These are phyloP conservation scores for Kuraishia borneana DNA, from an alignment of 805 yeast genomes.

Conservation along the genomic window DNA sequence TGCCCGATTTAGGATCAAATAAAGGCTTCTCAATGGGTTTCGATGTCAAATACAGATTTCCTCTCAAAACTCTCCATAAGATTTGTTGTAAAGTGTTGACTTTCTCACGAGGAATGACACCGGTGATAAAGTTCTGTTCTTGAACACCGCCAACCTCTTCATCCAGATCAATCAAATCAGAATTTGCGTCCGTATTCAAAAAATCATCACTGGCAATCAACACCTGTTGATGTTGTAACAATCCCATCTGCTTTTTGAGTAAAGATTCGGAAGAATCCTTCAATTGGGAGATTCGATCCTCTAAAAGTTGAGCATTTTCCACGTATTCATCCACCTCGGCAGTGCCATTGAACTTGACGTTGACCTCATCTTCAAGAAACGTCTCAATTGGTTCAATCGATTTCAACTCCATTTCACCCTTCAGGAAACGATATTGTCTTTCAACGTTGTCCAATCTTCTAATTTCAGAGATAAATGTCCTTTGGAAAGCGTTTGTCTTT, in stretches of 20 bases:
- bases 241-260: slow-evolving; percentile 46
- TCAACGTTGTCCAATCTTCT: slow-evolving; percentile 75
- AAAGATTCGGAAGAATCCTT: slow-evolving; percentile 58
- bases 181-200: slow-evolving; percentile 17
- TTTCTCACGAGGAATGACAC: slow-evolving; percentile 68
- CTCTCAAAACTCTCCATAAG: slow-evolving; percentile 87
- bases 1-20: slow-evolving; percentile 47
- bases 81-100: slow-evolving; percentile 67
- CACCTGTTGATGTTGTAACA: slow-evolving; percentile 65
- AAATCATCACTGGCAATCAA: slow-evolving; percentile 37
- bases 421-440: slow-evolving; percentile 61
- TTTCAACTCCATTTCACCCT: slow-evolving; percentile 36
- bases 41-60: slow-evolving; percentile 73
- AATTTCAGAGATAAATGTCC: slow-evolving; percentile 82
- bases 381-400: background rate
- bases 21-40: slow-evolving; percentile 62
- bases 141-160: slow-evolving; percentile 21
- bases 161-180: slow-evolving; percentile 16
- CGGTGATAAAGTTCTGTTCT: slow-evolving; percentile 51
- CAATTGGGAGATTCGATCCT: slow-evolving; percentile 63
- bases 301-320: slow-evolving; percentile 53
- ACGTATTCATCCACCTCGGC: slow-evolving; percentile 52
- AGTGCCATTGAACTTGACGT: background rate
- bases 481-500: slow-evolving; percentile 74
- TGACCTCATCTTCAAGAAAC: background rate